Percentiles rank a stretch among this genome's conserved stretches.
These are phyloP conservation scores for Pharnaceum exiguum DNA, from an alignment of 148 eudicot genomes.

Conservation along the genomic window DNA sequence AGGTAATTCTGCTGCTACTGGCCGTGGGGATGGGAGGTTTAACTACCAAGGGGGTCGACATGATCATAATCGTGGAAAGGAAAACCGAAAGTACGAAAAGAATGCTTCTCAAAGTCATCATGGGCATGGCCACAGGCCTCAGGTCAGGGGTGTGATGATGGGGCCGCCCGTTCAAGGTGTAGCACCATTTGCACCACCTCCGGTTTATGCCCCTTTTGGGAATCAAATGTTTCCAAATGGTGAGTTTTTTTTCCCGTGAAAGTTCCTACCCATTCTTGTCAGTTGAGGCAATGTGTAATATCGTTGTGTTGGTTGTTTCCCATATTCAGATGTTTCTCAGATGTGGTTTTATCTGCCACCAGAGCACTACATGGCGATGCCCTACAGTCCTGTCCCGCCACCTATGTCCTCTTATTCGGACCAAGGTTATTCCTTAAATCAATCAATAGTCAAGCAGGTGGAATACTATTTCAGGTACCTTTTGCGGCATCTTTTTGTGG, in stretches of 20 bases:
- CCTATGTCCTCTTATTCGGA: slow-evolving; percentile 13
- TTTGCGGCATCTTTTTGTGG: not conserved
- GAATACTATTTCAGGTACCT: slow-evolving; percentile 67
- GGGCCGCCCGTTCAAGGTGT: slow-evolving; percentile 29
- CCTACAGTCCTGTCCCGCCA: slow-evolving; percentile 24
- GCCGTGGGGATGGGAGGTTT: slow-evolving; percentile 43
- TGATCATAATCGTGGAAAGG: slow-evolving; percentile 25
- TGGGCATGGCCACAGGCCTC: slow-evolving; percentile 28
- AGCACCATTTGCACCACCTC: slow-evolving; percentile 23
- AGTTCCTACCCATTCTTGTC: not conserved
- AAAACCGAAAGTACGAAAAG: no score
- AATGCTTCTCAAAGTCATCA: slow-evolving; percentile 13
- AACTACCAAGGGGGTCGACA: slow-evolving; percentile 33
- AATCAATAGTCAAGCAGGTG: slow-evolving; percentile 39
- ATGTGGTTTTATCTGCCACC: slow-evolving; percentile 33
- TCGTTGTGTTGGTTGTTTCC: not conserved
- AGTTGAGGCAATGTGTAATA: not conserved
- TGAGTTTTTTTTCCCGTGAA: slow-evolving; percentile 14
- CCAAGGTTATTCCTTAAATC: slow-evolving; percentile 23
- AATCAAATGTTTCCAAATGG: slow-evolving; percentile 35
- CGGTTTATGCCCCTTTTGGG: slow-evolving; percentile 25
- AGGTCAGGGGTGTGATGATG: slow-evolving; percentile 24
- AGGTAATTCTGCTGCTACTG: slow-evolving; percentile 35
- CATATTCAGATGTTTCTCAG: slow-evolving; percentile 3
- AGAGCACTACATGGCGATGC: slow-evolving; percentile 28